These are phyloP conservation scores for Myotisia sp. DNA, from an alignment of 2,329 filamentous ascomycete genomes.

Conservation along the genomic window DNA sequence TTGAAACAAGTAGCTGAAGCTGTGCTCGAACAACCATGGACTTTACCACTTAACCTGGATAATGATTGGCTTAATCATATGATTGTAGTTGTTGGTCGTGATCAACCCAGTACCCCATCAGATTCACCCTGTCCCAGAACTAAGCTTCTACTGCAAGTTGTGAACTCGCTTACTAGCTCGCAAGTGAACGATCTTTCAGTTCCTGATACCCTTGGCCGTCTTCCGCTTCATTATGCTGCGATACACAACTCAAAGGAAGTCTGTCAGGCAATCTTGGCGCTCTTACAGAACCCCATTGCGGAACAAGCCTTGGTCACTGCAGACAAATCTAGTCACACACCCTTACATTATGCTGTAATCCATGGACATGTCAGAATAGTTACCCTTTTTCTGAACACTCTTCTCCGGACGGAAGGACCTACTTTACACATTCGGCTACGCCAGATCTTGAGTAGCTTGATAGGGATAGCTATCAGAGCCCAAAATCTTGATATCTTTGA, in stretches of 20 bases:
- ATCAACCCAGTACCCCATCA: not conserved
- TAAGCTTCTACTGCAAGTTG: not conserved
- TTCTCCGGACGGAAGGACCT: not conserved
- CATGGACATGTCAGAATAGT: conserved; percentile 6
- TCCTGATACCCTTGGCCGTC: conserved; percentile 8
- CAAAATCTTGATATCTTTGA: conserved; percentile 11
- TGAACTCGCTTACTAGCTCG: not conserved
- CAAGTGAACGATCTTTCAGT: not conserved
- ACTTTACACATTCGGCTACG: not conserved
- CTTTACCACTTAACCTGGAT: not conserved
- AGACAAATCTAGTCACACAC: conserved; percentile 8
- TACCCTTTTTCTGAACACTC: conserved; percentile 7
- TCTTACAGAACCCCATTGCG: not conserved
- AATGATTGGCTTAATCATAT: not conserved
- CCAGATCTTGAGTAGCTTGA: conserved; percentile 2
- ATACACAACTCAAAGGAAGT: conserved; percentile 8
- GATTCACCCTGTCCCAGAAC: no score
- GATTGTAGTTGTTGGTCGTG: not conserved
- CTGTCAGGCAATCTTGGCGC: conserved; percentile 7
- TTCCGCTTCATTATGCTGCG: conserved; percentile 13
- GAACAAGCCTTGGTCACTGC: not conserved
- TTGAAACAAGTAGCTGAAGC: no score
- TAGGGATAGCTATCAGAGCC: conserved; percentile 9
- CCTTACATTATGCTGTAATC: conserved; percentile 11
- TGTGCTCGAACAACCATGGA: not conserved